These are phyloP conservation scores for Colletotrichum spaethianum DNA, from an alignment of 2,329 filamentous ascomycete species.

Conservation along the genomic window DNA sequence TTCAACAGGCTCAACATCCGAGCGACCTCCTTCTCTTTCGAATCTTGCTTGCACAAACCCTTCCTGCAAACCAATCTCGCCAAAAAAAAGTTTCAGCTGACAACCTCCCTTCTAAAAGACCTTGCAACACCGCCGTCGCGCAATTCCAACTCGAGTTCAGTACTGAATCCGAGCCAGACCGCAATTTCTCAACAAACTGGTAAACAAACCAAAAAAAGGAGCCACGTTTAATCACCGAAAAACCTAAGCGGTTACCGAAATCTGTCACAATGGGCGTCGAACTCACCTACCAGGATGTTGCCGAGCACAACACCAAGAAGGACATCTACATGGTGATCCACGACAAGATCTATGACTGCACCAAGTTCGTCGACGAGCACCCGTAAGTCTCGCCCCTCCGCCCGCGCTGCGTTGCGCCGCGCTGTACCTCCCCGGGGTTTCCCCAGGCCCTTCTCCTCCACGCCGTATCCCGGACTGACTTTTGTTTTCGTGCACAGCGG, in stretches of 20 bases:
- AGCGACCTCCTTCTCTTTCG: constrained; percentile 27
- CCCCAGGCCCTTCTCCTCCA: neutral
- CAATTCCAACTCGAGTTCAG: neutral
- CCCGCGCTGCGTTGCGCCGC: constrained; percentile 36
- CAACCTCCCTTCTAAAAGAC: neutral
- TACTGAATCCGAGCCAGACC: neutral
- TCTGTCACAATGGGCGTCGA: constrained; percentile 53
- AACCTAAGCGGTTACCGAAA: constrained; percentile 25
- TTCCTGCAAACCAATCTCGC: constrained; percentile 13
- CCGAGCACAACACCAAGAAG: constrained; percentile 92
- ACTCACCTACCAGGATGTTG: constrained; percentile 85
- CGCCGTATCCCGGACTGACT: constrained; percentile 10
- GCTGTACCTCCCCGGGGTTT: neutral
- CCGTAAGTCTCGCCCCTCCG: constrained; percentile 68
- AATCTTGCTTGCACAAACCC: constrained; percentile 17
- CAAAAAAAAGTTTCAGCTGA: constrained; percentile 12
- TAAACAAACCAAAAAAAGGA: constrained; percentile 22
- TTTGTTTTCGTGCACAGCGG: constrained; percentile 71
- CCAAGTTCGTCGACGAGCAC: constrained; percentile 96
- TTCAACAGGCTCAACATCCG: constrained; percentile 39
- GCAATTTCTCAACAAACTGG: constrained; percentile 20
- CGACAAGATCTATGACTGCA: constrained; percentile 94
- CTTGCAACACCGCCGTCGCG: neutral
- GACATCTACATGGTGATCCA: constrained; percentile 93
- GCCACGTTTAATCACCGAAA: constrained; percentile 33